phyloP scores from a whole-genome alignment of 148 eudicot genomes.

The Oxyria digyna region DNA sequence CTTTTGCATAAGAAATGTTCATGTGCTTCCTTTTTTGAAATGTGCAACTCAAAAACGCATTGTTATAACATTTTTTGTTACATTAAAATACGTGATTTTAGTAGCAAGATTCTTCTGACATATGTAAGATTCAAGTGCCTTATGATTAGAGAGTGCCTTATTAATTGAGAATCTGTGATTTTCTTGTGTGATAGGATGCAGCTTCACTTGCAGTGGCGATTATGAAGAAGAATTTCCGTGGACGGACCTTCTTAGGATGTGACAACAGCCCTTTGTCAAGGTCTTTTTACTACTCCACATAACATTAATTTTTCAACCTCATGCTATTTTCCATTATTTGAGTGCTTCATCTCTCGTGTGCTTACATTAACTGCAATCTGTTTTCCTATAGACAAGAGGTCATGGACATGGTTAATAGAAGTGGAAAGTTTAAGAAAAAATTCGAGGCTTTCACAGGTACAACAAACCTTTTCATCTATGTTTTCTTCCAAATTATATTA shows the following conservation, averaged over 20 bases:
- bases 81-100: not conserved
- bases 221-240: conserved; percentile 54
- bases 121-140: not conserved
- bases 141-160: too few species aligned
- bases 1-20: not conserved
- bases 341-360: not conserved
- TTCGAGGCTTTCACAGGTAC: conserved; percentile 74
- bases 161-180: not conserved
- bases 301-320: not conserved
- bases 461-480: not conserved
- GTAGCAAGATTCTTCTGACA: not conserved
- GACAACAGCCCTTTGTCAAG: conserved; percentile 90
- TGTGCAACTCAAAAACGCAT: not conserved
- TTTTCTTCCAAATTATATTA: not conserved
- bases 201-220: conserved; percentile 62
- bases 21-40: not conserved
- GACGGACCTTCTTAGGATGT: conserved; percentile 60
- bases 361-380: not conserved
- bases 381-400: conserved; percentile 44
- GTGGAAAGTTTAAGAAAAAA: conserved; percentile 58
- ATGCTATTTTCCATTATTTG: not conserved
- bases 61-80: not conserved
- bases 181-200: conserved; percentile 48
- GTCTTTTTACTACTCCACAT: conserved; percentile 14
- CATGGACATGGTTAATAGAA: conserved; percentile 67